Base-by-base conservation (phyloP, 1,284 basidiomycete genomes). In the Boletus calvinii region DNA sequence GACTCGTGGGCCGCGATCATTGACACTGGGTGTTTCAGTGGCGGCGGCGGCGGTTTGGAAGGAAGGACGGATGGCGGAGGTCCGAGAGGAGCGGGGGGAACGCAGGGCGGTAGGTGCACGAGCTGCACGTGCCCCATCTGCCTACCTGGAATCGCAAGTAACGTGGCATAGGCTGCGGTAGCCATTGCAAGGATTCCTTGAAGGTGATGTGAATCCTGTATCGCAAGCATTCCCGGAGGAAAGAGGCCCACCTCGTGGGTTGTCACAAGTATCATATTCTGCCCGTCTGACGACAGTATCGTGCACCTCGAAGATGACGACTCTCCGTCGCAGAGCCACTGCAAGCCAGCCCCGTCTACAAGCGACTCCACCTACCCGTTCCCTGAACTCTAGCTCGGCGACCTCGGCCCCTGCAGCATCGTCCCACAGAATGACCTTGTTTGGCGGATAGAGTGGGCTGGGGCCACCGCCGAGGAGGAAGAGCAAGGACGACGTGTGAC, bases 341-440 rank as follows among this genome's bases (percentile, higher is more conserved):
- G 88, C 86, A 40, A 97, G 80, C 80, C 88, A 90, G 12, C 89
- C 88, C 29, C 88, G 77, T 56, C 95, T 76, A 58, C 86, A 90
- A 1, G 85, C 83, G 35, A 98, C 70, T 0, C 92, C 92, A 46
- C 90, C 77, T 1, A 97, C 92, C 48, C 81, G 78, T 70, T 96
- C 93, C 55, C 90, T 84, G 66, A 98, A 97, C 72, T 97, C 94
- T 49, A 98, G 79, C 69, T 96, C 92, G 26, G 90, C 91, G 35
- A 94, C 85, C 61, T 94, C 87, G 46, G 76, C 73, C 4, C 83
- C 85, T 2, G 80, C 72, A 2, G 77, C 78, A 70, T 94, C 92
- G 70, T 97, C 89, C 86, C 91, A 97, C 42, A 98, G 70, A 51
- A 97, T 79, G 42, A 94, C 90, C 74, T 97, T 98, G 75, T 98